Percentiles rank a stretch among this genome's conserved stretches.
These are phyloP conservation scores for Piper betle DNA, from an alignment of 164 flowering plant species.

Conservation along the genomic window DNA sequence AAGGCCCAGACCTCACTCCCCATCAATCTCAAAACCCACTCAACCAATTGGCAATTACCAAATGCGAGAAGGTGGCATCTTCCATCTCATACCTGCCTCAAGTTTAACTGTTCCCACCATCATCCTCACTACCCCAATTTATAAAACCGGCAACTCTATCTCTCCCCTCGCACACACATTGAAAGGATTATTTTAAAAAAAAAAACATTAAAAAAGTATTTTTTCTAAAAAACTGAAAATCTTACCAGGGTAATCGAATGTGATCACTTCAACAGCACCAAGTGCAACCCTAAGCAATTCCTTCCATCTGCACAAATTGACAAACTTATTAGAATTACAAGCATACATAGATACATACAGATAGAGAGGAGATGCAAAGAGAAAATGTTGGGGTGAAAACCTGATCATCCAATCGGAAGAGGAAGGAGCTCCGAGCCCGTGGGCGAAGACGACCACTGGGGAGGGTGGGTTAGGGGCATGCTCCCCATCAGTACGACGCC, in stretches of 20 bases:
- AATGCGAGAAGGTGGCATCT: no score
- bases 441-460: slow-evolving; percentile 84
- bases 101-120: no score
- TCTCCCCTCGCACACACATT: background rate
- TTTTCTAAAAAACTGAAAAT: background rate
- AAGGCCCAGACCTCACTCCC: no score
- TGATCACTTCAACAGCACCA: slow-evolving; percentile 76
- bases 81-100: no score
- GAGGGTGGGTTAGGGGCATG: no score
- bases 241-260: slow-evolving; percentile 93
- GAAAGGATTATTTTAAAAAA: background rate
- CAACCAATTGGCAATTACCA: no score
- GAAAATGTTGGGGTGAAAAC: slow-evolving; percentile 16
- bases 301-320: slow-evolving; percentile 58
- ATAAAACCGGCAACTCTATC: background rate
- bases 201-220: background rate
- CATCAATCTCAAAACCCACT: no score
- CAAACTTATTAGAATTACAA: background rate
- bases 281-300: slow-evolving; percentile 40
- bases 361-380: background rate
- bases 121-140: no score
- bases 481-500: no score
- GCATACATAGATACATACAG: background rate
- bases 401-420: slow-evolving; percentile 83
- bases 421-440: slow-evolving; percentile 90